Percentiles rank a stretch among this genome's conserved stretches.
Evolutionary conservation across 805 yeast species (phyloP).

Genomic region (Starmerella bombi): DNA sequence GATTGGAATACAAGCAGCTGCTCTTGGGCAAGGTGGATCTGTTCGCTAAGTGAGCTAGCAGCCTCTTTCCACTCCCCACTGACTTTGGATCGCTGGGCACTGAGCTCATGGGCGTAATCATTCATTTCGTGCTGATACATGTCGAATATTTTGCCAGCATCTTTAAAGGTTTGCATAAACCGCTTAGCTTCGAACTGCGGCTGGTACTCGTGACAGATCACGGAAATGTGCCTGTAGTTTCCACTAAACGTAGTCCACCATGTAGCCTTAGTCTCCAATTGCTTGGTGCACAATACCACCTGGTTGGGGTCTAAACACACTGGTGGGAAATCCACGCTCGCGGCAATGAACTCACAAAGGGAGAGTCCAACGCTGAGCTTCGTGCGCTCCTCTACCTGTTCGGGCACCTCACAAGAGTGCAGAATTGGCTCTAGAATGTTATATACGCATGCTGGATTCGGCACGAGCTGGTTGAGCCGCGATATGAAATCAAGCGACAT

Average conservation of each 20-base stretch:
- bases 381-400: constrained; percentile 16
- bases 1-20: neutral
- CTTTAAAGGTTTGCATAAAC: constrained; percentile 7
- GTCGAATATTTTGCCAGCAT: constrained; percentile 6
- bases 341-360: constrained; percentile 25
- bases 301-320: constrained; percentile 12
- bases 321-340: constrained; percentile 22
- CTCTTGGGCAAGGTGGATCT: neutral
- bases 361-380: constrained; percentile 22
- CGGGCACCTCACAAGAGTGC: constrained; percentile 20
- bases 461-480: constrained; percentile 15
- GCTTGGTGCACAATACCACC: constrained; percentile 17
- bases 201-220: constrained; percentile 33
- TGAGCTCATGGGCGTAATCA: neutral
- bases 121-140: constrained; percentile 3
- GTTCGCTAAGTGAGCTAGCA: neutral
- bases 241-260: constrained; percentile 70
- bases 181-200: constrained; percentile 17
- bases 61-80: neutral
- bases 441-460: constrained; percentile 21
- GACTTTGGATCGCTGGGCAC: neutral
- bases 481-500: constrained; percentile 16
- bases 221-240: constrained; percentile 41
- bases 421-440: constrained; percentile 21
- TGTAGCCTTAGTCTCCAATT: constrained; percentile 29